Conservation (phyloP, 371 early-diverging fungal genomes). For the Mortierella sp. region DNA sequence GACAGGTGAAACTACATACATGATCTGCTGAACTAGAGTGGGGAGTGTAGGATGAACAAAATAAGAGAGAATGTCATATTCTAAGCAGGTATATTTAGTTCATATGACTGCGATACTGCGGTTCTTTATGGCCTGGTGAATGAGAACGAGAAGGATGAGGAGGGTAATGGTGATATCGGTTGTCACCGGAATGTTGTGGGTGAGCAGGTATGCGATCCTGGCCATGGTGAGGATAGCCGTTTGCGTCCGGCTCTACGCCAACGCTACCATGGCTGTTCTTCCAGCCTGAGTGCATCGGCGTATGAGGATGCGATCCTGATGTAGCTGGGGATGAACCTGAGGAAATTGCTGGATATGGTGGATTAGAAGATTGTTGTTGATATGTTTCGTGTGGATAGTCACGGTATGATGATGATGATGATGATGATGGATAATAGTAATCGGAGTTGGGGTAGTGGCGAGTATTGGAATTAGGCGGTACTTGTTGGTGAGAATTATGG, state of each 20-base stretch:
- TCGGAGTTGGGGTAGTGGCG: conserved; percentile 10
- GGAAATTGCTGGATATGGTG: neutral
- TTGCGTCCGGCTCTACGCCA: neutral
- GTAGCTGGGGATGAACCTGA: neutral
- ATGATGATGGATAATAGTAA: neutral
- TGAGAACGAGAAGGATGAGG: conserved; percentile 1
- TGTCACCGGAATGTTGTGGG: neutral
- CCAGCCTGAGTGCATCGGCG: conserved; percentile 7
- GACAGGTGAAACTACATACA: too few relatives aligned
- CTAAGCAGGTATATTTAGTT: too few relatives aligned
- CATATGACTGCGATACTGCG: neutral
- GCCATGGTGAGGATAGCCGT: neutral
- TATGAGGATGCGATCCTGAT: neutral
- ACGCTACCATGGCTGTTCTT: neutral
- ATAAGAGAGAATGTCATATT: too few relatives aligned
- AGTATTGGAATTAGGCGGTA: neutral
- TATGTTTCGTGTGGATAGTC: conserved; percentile 8
- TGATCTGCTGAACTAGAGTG: too few relatives aligned
- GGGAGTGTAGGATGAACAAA: neutral
- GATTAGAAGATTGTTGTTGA: conserved; percentile 8
- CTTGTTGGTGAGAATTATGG: conserved; percentile 1
- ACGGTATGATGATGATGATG: neutral
- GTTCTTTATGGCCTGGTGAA: neutral
- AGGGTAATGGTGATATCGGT: conserved; percentile 1
- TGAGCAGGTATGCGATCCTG: conserved; percentile 4